Percentiles rank a stretch among this genome's conserved stretches.
These are phyloP conservation scores for Penicillium sp. DNA, from an alignment of 2,329 filamentous ascomycete genomes.

Conservation along the genomic window DNA sequence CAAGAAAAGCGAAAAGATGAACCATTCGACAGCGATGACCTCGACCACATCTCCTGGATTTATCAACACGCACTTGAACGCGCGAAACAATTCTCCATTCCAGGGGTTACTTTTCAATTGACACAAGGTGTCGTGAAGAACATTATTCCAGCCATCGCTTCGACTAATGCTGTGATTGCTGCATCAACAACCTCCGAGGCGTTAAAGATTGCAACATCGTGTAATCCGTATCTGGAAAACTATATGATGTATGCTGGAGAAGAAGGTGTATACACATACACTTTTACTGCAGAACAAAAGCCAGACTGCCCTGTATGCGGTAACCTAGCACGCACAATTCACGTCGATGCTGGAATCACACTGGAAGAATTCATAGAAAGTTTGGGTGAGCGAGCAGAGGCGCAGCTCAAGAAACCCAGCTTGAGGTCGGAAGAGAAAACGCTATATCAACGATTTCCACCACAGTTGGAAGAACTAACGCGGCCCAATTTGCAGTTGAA, in stretches of 20 bases:
- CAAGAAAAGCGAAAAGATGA: slow-evolving; percentile 80
- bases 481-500: slow-evolving; percentile 76
- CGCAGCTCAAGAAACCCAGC: slow-evolving; percentile 90
- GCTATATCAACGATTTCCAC: slow-evolving; percentile 83
- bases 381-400: slow-evolving; percentile 76
- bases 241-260: slow-evolving; percentile 99
- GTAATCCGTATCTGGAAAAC: slow-evolving; percentile 79
- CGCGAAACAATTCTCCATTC: slow-evolving; percentile 82
- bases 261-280: slow-evolving; percentile 94
- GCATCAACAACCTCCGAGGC: slow-evolving; percentile 96
- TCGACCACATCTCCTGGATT: slow-evolving; percentile 96
- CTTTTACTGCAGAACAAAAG: slow-evolving; percentile 92
- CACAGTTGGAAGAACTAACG: slow-evolving; percentile 78
- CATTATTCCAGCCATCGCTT: slow-evolving; percentile 97
- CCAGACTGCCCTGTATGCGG: slow-evolving; percentile 93
- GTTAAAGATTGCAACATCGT: slow-evolving; percentile 82
- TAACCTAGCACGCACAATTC: slow-evolving; percentile 70
- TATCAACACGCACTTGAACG: slow-evolving; percentile 78
- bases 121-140: slow-evolving; percentile 99
- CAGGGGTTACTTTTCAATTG: slow-evolving; percentile 88
- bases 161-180: slow-evolving; percentile 94
- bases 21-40: slow-evolving; percentile 87
- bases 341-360: slow-evolving; percentile 66
- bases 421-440: slow-evolving; percentile 77
- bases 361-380: slow-evolving; percentile 82